phyloP scores from a whole-genome alignment of 148 eudicot genomes.

The Arbutus unedo region DNA sequence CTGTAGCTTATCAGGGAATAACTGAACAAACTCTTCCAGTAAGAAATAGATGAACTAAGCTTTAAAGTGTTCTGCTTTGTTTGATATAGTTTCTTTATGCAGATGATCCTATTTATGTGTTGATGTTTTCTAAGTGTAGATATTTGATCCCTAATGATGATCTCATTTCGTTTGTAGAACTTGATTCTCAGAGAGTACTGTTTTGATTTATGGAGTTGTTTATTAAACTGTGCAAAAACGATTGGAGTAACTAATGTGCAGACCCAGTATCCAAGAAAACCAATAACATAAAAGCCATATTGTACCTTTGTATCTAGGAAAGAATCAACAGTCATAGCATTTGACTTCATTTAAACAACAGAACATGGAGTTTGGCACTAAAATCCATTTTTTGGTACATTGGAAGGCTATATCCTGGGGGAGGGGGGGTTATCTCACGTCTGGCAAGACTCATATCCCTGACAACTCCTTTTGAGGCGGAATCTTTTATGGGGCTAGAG shows the following conservation, averaged over 20 bases:
- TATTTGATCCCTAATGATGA: not conserved
- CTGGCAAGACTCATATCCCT: not conserved
- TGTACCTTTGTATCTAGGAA: not conserved
- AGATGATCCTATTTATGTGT: not conserved
- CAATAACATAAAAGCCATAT: not conserved
- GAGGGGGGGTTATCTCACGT: not conserved
- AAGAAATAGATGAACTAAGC: not conserved
- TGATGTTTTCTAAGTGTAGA: constrained; percentile 4
- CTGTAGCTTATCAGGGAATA: not conserved
- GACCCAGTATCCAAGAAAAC: not conserved
- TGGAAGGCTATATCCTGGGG: not conserved
- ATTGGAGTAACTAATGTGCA: not conserved
- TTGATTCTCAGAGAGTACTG: not conserved
- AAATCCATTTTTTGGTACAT: not conserved
- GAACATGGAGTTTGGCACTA: not conserved
- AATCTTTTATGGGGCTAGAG: not conserved
- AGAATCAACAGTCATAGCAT: not conserved
- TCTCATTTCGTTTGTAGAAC: not conserved
- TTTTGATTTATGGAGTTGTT: not conserved
- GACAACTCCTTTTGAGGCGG: not conserved
- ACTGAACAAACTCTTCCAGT: not conserved
- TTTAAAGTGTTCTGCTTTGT: constrained; percentile 3
- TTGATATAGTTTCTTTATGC: not conserved
- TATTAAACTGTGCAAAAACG: not conserved
- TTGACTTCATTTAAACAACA: not conserved